phyloP scores from a whole-genome alignment of 1,284 basidiomycete genomes.

The Porodaedalea pini region DNA sequence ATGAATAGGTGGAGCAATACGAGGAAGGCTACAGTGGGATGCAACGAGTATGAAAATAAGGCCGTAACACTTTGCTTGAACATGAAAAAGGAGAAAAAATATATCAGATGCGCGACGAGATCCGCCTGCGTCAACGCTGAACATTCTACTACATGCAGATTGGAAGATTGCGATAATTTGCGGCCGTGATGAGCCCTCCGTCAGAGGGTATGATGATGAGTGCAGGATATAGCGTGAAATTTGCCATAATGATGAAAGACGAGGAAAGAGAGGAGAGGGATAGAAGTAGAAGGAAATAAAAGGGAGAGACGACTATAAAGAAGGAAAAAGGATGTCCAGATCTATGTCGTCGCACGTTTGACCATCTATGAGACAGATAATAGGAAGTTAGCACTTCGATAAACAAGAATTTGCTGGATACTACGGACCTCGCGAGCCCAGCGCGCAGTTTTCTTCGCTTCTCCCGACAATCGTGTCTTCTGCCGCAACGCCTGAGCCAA shows the following conservation, averaged over 20 bases:
- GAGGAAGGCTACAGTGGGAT: constrained; percentile 14
- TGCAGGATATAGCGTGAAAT: constrained; percentile 22
- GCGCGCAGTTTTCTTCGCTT: constrained; percentile 76
- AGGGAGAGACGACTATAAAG: neutral
- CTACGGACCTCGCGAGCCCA: constrained; percentile 77
- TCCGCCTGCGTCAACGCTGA: constrained; percentile 11
- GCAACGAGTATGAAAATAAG: constrained; percentile 3
- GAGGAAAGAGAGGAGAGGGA: neutral
- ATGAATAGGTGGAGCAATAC: neutral
- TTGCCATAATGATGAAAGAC: constrained; percentile 9
- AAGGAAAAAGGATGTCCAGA: constrained; percentile 24
- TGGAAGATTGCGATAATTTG: constrained; percentile 14
- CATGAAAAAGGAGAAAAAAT: constrained; percentile 1
- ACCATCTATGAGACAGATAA: constrained; percentile 49
- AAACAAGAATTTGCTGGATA: neutral
- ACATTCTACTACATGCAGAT: constrained; percentile 21
- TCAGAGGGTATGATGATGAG: constrained; percentile 27
- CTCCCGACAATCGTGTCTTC: constrained; percentile 61
- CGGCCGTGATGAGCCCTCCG: constrained; percentile 20
- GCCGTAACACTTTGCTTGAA: neutral
- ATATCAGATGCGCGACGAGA: neutral
- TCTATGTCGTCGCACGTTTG: constrained; percentile 64
- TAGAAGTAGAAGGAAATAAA: constrained; percentile 18
- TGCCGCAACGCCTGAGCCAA: constrained; percentile 73
- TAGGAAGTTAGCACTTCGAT: constrained; percentile 7